Base-by-base conservation (phyloP, 495 filamentous ascomycete species). In the Penicillium longicatenatum region DNA sequence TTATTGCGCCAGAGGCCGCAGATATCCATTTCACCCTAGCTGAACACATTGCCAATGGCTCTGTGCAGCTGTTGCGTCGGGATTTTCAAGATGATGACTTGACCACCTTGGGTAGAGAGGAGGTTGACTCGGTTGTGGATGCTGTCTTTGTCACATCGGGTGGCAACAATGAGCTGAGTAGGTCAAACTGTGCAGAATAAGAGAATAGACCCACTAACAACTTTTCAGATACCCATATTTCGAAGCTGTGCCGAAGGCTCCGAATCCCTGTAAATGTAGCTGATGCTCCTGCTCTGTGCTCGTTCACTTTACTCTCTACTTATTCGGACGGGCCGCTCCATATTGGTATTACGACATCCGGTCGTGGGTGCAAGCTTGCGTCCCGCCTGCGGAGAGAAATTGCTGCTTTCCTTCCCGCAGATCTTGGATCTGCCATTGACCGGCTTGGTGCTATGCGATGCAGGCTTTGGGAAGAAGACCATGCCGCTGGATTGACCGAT, bases 331-430 rank as follows among this genome's bases (percentile, higher is more conserved):
- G 94, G 0, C 95, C 94, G 39, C 78, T 98, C 29, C 94, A 98
- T 64, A 88, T 98, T 59, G 94, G 93, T 45, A 90, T 98, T 50
- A 98, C 94, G 4, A 98, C 94, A 2, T 97, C 94, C 26, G 95
- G 95, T 17, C 87, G 89, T 59, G 94, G 94, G 0, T 98, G 94
- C 78, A 97, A 97, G 66, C 84, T 98, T 33, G 90, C 95, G 7
- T 89, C 90, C 3, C 82, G 94, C n/a, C 88, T 98, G 60, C 84
- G 92, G 31, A 81, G 95, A 37, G 94, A 98, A 67, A 88, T 98
- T 50, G 87, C 88, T 16, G 84, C 91, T 1, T 81, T 82, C 1
- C 82, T 98, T 16, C 95, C 95, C 0, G 66, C 77, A 8, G 82
- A 89, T n/a, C 80, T 98, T n/a, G 94, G 94, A n/a, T 65, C 61